Base-by-base conservation (phyloP, 2,329 filamentous ascomycete genomes). In the Scopulariopsis brevicaulis region DNA sequence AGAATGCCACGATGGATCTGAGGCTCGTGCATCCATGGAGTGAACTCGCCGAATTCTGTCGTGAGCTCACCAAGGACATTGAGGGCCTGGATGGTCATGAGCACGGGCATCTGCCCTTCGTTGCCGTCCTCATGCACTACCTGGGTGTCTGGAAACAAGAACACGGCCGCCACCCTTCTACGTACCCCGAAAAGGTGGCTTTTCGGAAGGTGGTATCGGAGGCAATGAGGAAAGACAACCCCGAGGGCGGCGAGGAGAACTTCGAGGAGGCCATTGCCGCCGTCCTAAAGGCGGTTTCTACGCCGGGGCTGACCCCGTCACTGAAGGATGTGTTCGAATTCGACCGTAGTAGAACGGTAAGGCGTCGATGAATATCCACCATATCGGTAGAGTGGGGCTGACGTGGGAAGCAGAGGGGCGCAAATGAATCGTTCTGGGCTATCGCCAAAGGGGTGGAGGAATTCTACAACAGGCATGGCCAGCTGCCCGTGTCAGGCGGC, bases 191-290 rank as follows among this genome's bases (percentile, higher is more conserved):
- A 62, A 99, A 99, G 75, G 85, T 79, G 8, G 85, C 85, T 15
- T 97, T 99, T 69, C 81, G 89, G 58, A 81, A 85, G 32, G 72
- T 86, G 14, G 83, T 99, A 1, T 77, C 83, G 12, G 76, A 78
- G 6, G 83, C 81, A 2, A 82, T 87, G 64, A 83, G 91, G 64
- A 88, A 76, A 55, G 75, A 86, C 64, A 95, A 84, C 59, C 71
- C 90, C 0, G 91, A 96, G 69, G 92, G 91, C 53, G 89, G 88
- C 59, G 94, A 99, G 68, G 94, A 99, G 74, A 99, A 99, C 70
- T 99, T 91, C 67, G 90, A 96, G 60, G 94, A 99, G 71, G 95
- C 94, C 4, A 84, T 86, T 53, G 85, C 84, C 15, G 90, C 92
- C 5, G 91, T 97, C 1, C 77, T 97, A 65, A 96, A 96, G 71